These are phyloP conservation scores for Diaporthe citrichinensis DNA, from an alignment of 2,329 filamentous ascomycete species.

Conservation along the genomic window DNA sequence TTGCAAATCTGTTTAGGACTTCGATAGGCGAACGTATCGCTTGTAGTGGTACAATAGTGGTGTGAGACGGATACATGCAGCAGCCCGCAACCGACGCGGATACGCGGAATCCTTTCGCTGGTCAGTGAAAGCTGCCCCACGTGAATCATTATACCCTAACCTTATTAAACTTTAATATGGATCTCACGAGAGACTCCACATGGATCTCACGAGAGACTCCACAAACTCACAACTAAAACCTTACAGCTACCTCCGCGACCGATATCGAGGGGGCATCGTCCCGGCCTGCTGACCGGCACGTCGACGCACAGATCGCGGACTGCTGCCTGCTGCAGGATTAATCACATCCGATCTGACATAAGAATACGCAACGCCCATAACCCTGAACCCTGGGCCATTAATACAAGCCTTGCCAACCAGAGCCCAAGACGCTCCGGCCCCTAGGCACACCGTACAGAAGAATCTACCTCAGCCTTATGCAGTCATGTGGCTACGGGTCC, in stretches of 20 bases:
- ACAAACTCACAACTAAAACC: not conserved
- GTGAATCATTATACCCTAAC: no score
- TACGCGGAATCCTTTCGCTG: not conserved
- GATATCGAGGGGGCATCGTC: not conserved
- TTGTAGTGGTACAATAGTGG: constrained; percentile 11
- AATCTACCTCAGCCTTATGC: not conserved
- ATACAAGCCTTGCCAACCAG: not conserved
- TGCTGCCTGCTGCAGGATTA: constrained; percentile 13
- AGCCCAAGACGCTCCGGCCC: not conserved
- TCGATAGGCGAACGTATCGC: constrained; percentile 8
- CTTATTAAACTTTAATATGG: no score
- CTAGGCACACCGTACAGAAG: not conserved
- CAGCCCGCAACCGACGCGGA: constrained; percentile 3
- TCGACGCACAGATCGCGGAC: not conserved
- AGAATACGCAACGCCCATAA: constrained; percentile 9
- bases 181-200: no score
- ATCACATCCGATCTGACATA: constrained; percentile 12
- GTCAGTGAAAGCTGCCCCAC: not conserved
- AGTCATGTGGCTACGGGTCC: constrained; percentile 8
- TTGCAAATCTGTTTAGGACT: not conserved
- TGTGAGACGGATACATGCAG: constrained; percentile 17
- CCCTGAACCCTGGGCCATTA: constrained; percentile 2
- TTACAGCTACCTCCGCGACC: constrained; percentile 2
- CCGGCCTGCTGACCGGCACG: not conserved
- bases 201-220: no score